These are phyloP conservation scores for Pseudozyma hubeiensis DNA, from an alignment of 1,284 basidiomycete species.

Conservation along the genomic window DNA sequence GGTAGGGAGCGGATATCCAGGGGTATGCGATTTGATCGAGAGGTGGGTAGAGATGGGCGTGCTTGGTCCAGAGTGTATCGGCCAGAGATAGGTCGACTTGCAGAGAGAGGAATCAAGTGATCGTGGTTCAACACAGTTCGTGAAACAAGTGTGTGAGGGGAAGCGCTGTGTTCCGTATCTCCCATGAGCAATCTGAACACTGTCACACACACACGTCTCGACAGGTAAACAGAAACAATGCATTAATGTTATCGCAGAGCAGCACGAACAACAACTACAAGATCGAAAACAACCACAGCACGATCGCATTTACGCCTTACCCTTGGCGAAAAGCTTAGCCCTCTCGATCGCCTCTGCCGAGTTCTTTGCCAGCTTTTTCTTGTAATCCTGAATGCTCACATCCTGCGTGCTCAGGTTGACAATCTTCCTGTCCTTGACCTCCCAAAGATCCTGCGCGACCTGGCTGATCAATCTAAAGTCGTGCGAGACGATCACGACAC, in stretches of 20 bases:
- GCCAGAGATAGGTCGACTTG: slow-evolving; percentile 21
- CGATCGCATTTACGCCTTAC: slow-evolving; percentile 29
- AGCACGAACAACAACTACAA: neutral
- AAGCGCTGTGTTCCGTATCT: no score
- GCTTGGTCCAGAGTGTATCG: slow-evolving; percentile 71
- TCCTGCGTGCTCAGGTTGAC: slow-evolving; percentile 89
- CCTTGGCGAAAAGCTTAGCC: slow-evolving; percentile 65
- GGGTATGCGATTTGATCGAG: slow-evolving; percentile 87
- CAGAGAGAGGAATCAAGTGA: no score
- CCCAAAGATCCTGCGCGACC: slow-evolving; percentile 89
- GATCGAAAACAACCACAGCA: neutral
- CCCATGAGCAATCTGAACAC: no score
- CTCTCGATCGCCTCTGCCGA: slow-evolving; percentile 63
- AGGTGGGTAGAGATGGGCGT: slow-evolving; percentile 87
- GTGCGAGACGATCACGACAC: slow-evolving; percentile 76
- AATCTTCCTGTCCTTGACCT: slow-evolving; percentile 94
- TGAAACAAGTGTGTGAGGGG: neutral
- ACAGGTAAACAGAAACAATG: no score
- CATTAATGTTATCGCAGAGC: no score
- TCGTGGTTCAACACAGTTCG: no score
- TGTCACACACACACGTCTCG: no score
- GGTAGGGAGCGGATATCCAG: slow-evolving; percentile 69
- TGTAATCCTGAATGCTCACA: slow-evolving; percentile 67
- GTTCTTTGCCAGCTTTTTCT: slow-evolving; percentile 65
- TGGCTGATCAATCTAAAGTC: slow-evolving; percentile 65